These are phyloP conservation scores for Kwoniella sp. DNA, from an alignment of 768 basidiomycete genomes.

Conservation along the genomic window DNA sequence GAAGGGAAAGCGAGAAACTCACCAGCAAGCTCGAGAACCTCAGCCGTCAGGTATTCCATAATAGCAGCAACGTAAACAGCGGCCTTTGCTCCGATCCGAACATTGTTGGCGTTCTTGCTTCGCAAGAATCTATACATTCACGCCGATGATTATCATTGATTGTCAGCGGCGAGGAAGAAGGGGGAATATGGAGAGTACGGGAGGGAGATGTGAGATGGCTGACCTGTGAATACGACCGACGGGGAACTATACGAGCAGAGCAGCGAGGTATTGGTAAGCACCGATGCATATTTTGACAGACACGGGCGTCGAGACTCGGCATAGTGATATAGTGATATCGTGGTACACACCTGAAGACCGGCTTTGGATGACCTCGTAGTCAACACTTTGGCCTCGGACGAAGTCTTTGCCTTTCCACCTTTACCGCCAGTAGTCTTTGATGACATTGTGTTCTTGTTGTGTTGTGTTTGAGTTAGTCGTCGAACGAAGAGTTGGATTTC, in stretches of 20 bases:
- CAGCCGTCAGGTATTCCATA: slow-evolving; percentile 92
- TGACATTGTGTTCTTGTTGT: too few relatives aligned
- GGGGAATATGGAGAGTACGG: neutral
- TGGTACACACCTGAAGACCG: slow-evolving; percentile 76
- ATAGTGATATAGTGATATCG: too few relatives aligned
- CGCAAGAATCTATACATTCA: slow-evolving; percentile 62
- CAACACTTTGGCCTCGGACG: slow-evolving; percentile 55
- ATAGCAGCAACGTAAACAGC: slow-evolving; percentile 96
- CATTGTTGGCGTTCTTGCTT: slow-evolving; percentile 86
- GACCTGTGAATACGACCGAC: slow-evolving; percentile 98
- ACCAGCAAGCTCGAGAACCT: slow-evolving; percentile 95
- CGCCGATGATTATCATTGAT: neutral
- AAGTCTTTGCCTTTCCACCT: slow-evolving; percentile 57
- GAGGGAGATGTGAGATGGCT: slow-evolving; percentile 5
- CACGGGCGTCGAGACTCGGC: too few relatives aligned
- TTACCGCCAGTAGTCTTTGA: slow-evolving; percentile 53
- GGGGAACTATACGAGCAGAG: too few relatives aligned
- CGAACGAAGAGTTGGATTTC: slow-evolving; percentile 9
- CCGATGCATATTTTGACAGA: too few relatives aligned
- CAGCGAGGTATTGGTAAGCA: too few relatives aligned
- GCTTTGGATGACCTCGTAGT: slow-evolving; percentile 72
- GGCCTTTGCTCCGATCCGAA: slow-evolving; percentile 95
- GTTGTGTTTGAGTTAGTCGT: too few relatives aligned
- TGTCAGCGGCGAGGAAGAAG: neutral
- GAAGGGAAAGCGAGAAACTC: slow-evolving; percentile 52